Conservation (phyloP, 108 stramenopile genomes). For the Aurantiochytrium sp. region DNA sequence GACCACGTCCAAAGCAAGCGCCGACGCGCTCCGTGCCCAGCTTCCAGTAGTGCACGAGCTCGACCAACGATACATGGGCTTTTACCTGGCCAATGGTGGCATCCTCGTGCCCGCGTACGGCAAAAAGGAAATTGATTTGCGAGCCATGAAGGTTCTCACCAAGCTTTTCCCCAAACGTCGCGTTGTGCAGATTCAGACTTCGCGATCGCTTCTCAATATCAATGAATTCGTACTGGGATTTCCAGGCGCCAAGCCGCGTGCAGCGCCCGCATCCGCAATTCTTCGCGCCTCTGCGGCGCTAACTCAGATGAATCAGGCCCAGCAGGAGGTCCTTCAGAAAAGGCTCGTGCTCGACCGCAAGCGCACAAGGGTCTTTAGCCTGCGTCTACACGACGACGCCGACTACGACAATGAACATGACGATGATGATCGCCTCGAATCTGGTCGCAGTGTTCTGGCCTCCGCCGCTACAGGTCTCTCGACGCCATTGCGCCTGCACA, state of each 20-base stretch:
- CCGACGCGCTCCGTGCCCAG: background rate
- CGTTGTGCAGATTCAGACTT: background rate
- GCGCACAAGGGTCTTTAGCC: background rate
- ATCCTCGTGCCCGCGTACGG: background rate
- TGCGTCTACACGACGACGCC: background rate
- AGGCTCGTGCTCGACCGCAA: background rate
- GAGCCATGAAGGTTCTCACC: background rate
- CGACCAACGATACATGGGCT: constrained; percentile 5
- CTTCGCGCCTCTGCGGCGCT: background rate
- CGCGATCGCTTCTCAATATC: background rate
- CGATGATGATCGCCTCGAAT: no score
- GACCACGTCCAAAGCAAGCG: background rate
- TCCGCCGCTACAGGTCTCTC: no score
- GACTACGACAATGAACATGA: background rate
- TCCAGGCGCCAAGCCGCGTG: background rate
- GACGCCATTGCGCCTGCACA: no score
- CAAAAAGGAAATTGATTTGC: background rate
- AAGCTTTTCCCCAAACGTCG: background rate
- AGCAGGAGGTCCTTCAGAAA: background rate
- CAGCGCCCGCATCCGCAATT: background rate
- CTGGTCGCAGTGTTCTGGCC: no score
- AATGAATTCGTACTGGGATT: background rate
- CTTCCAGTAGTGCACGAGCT: background rate
- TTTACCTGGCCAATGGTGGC: constrained; percentile 2
- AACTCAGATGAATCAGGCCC: background rate